These are phyloP conservation scores for Salix exigua DNA, from an alignment of 345 rosid species.

Conservation along the genomic window DNA sequence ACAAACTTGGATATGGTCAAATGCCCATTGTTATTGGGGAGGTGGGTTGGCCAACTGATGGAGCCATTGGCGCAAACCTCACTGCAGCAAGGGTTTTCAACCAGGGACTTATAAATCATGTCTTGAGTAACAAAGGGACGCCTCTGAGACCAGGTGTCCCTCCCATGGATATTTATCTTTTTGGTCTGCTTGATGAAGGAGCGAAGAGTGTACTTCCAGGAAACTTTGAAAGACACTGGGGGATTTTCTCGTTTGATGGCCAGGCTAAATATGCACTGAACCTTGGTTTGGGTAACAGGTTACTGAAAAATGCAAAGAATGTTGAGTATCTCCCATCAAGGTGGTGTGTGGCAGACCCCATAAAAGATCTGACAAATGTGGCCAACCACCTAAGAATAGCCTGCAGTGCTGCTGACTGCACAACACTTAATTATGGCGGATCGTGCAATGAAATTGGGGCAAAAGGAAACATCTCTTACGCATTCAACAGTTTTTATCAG, in stretches of 20 bases:
- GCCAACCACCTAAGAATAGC: slow-evolving; percentile 72
- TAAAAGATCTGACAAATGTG: slow-evolving; percentile 56
- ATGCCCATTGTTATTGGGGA: slow-evolving; percentile 93
- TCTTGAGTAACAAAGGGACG: slow-evolving; percentile 73
- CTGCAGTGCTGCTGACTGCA: slow-evolving; percentile 83
- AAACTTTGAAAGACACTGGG: slow-evolving; percentile 95
- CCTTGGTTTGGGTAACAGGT: slow-evolving; percentile 68
- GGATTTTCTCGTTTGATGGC: slow-evolving; percentile 93
- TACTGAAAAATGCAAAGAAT: slow-evolving; percentile 60
- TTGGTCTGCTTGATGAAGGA: slow-evolving; percentile 86
- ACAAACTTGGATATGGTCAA: slow-evolving; percentile 76
- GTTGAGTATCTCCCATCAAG: slow-evolving; percentile 83
- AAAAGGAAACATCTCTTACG: slow-evolving; percentile 83
- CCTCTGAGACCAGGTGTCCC: slow-evolving; percentile 82
- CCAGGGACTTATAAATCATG: slow-evolving; percentile 75
- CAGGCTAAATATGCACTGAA: slow-evolving; percentile 84
- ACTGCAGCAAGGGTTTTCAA: slow-evolving; percentile 81
- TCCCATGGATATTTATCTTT: slow-evolving; percentile 78
- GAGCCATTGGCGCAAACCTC: slow-evolving; percentile 73
- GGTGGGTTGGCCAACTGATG: slow-evolving; percentile 97
- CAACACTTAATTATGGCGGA: slow-evolving; percentile 80
- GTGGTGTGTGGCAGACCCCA: slow-evolving; percentile 91
- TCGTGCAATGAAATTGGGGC: slow-evolving; percentile 81
- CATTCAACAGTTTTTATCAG: slow-evolving; percentile 96
- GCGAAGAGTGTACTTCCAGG: slow-evolving; percentile 84